Conservation (phyloP, 1,284 basidiomycete species). For the Ustilago lituana region DNA sequence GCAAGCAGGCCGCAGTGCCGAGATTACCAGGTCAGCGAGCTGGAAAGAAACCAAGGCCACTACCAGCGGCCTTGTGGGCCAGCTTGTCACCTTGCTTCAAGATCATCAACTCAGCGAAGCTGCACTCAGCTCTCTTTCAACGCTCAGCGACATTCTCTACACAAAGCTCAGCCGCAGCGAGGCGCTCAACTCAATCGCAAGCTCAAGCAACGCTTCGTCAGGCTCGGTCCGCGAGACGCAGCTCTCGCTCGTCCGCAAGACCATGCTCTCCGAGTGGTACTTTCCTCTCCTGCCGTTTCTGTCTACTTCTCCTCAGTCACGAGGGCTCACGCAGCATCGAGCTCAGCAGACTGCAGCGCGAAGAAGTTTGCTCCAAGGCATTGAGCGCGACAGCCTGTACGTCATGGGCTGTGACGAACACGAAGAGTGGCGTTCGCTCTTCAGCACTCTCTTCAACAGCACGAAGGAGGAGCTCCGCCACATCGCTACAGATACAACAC, state of each 20-base stretch:
- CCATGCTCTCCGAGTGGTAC: slow-evolving; percentile 39
- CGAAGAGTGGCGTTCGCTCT: slow-evolving; percentile 41
- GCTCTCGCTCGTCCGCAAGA: slow-evolving; percentile 32
- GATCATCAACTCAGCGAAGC: slow-evolving; percentile 5
- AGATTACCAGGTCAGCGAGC: slow-evolving; percentile 2
- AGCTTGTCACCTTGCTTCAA: slow-evolving; percentile 12
- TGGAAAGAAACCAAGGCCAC: slow-evolving; percentile 18
- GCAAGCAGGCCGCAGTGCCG: slow-evolving; percentile 23
- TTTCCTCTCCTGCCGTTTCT: slow-evolving; percentile 32
- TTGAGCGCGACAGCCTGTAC: slow-evolving; percentile 37
- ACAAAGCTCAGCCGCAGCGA: slow-evolving; percentile 27
- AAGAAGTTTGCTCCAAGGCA: slow-evolving; percentile 21
- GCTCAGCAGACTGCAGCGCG: slow-evolving; percentile 18
- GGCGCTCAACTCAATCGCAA: slow-evolving; percentile 28
- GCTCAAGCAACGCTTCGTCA: slow-evolving; percentile 12
- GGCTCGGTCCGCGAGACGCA: slow-evolving; percentile 34
- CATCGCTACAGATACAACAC: neutral
- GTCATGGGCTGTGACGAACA: slow-evolving; percentile 26
- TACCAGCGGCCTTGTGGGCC: slow-evolving; percentile 5
- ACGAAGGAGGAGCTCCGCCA: slow-evolving; percentile 9
- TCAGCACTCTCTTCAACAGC: slow-evolving; percentile 20
- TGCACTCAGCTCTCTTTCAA: slow-evolving; percentile 13
- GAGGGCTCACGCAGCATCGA: neutral
- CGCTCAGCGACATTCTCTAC: slow-evolving; percentile 18
- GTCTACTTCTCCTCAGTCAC: slow-evolving; percentile 3